Conservation (phyloP, 169 alveolate genomes). For the Plasmodium coatneyi region DNA sequence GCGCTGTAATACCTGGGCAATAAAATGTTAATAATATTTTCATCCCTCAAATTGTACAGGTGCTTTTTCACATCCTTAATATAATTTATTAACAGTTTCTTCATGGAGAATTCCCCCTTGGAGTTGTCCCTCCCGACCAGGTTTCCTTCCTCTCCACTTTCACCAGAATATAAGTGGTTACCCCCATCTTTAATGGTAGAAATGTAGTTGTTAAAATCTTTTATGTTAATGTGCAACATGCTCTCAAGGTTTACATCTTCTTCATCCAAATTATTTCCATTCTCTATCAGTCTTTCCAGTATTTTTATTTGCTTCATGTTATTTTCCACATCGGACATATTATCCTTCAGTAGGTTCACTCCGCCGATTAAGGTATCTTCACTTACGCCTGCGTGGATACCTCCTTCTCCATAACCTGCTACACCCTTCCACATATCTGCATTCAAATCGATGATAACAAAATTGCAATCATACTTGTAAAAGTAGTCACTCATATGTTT, state of each 20-base stretch:
- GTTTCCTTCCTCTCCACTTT: slow-evolving; percentile 39
- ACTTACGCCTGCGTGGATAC: neutral
- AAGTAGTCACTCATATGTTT: slow-evolving; percentile 50
- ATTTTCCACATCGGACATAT: slow-evolving; percentile 40
- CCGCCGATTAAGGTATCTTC: slow-evolving; percentile 3
- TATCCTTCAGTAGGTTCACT: slow-evolving; percentile 24
- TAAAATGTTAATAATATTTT: slow-evolving; percentile 32
- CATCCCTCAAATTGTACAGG: slow-evolving; percentile 60
- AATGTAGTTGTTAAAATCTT: slow-evolving; percentile 60
- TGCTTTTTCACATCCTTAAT: slow-evolving; percentile 57
- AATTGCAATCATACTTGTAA: slow-evolving; percentile 68
- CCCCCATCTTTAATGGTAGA: slow-evolving; percentile 46
- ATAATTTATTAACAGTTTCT: slow-evolving; percentile 24
- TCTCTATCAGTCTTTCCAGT: slow-evolving; percentile 46
- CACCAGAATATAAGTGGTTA: slow-evolving; percentile 15
- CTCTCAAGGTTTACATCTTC: slow-evolving; percentile 46
- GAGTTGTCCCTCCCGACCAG: neutral
- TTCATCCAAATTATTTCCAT: slow-evolving; percentile 41
- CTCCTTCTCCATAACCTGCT: neutral
- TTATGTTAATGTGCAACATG: slow-evolving; percentile 55
- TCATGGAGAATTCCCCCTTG: slow-evolving; percentile 31
- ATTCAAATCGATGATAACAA: slow-evolving; percentile 63
- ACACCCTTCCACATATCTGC: neutral
- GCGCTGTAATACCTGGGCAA: slow-evolving; percentile 70
- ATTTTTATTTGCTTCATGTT: slow-evolving; percentile 69